Evolutionary conservation across 1,284 basidiomycete species (phyloP), one percentile per base, ranked within the genome.

Genomic region (Rhodotorula glutinis): DNA sequence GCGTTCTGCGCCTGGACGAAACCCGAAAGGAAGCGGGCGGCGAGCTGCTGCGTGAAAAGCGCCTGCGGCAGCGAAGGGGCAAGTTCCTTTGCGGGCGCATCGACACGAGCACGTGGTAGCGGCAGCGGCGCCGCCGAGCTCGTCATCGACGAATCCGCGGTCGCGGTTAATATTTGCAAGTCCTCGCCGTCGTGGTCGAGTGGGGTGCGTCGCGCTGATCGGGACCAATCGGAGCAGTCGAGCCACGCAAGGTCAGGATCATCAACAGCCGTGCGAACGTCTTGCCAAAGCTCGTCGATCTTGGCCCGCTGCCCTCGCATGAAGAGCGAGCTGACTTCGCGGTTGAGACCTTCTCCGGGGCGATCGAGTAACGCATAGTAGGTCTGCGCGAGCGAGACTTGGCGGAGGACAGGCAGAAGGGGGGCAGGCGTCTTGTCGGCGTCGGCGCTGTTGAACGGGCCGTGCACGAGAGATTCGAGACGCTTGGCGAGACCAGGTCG

Each of bases 21-120:
- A 3, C 65, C 67, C n/a, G 66, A 27, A 19, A 72, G 44, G 59
- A 72, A 68, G n/a, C 61, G 53, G 14, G 60, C 64, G 54, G 68
- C 61, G 60, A 66, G 38, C 7, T 66, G 55, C 40, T 70, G 71
- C 7, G 62, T 65, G 23, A 72, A 51, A 1, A 25, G 19, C 2
- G 68, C 65, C 14, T 44, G 29, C 25, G 49, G 33, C 5, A 65
- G 19, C 8, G 44, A 10, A 11, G 3, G 4, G 41, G 19, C 17
- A 17, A 27, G 38, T 5, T 7, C 7, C 5, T 5, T 38, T 38
- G 33, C 46, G 25, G 23, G 41, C 21, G 27, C 8, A 19, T 17
- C 38, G 41, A 25, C 4, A 41, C 10, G 14, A 3, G 10, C 29
- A 13, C 23, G 2, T 13, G 25, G 23, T 1, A 10, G 11, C 13